phyloP scores from a whole-genome alignment of 192 early-diverging fungal genomes.

The Coemansia sp. region DNA sequence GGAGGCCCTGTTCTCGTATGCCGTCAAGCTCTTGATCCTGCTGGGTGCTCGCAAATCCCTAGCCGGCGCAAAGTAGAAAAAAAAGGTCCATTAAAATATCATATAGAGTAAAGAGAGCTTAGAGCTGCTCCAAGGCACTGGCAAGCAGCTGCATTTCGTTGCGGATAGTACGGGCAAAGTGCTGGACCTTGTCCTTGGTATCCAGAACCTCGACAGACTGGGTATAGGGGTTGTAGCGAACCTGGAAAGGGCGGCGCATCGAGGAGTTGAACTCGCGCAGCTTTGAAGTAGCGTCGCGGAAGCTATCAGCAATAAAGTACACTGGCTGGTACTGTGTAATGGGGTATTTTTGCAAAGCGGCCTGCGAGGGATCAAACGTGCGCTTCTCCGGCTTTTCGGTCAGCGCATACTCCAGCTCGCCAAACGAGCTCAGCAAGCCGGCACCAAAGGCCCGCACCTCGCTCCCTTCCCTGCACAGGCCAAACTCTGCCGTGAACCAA shows the following conservation, averaged over 20 bases:
- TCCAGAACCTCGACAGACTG: constrained; percentile 90
- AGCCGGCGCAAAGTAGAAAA: constrained; percentile 24
- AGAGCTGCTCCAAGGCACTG: constrained; percentile 65
- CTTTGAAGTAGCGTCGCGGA: constrained; percentile 88
- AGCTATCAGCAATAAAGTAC: constrained; percentile 94
- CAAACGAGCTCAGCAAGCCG: constrained; percentile 89
- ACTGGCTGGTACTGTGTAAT: constrained; percentile 93
- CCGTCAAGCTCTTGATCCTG: constrained; percentile 55
- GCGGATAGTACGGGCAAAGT: constrained; percentile 74
- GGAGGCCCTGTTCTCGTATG: constrained; percentile 72
- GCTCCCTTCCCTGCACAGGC: constrained; percentile 69
- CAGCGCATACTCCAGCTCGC: constrained; percentile 89
- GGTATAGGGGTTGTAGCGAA: constrained; percentile 89
- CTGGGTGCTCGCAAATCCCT: constrained; percentile 46
- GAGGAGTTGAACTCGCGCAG: constrained; percentile 79
- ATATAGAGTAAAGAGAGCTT: not conserved
- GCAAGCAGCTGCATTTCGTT: constrained; percentile 76
- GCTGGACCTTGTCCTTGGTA: constrained; percentile 79
- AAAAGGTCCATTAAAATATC: not conserved
- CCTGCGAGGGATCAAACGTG: constrained; percentile 82
- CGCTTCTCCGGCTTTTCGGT: constrained; percentile 74
- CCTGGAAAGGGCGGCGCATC: constrained; percentile 82
- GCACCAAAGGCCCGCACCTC: constrained; percentile 87
- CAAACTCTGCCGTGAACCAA: constrained; percentile 97
- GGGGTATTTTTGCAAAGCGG: constrained; percentile 71